Base-by-base conservation (phyloP, 352 stramenopile species). In the Phytopythium mirpurense region DNA sequence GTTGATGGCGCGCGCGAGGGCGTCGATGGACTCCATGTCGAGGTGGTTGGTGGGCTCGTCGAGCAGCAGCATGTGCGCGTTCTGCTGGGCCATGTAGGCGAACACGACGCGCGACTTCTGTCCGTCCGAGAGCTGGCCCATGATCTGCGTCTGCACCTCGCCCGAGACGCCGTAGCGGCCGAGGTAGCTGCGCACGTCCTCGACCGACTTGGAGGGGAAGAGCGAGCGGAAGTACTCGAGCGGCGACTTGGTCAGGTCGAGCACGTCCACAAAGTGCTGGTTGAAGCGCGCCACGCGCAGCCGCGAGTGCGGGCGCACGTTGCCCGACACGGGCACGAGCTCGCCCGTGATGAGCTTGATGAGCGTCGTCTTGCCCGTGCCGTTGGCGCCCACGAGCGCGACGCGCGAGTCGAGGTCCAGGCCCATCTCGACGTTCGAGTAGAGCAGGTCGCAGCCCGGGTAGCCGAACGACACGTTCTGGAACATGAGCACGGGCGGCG, bases 31-130 rank as follows among this genome's bases (percentile, higher is more conserved):
- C 71, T 98, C 94, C 83, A 95, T 95, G 59, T 96, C 86, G 63
- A 96, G 79, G 68, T 96, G 85, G 58, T 96, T 96, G 63, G 86
- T 96, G 57, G 86, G 86, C 50, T 96, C 86, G 78, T 96, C 86
- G 12, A 96, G 71, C 60, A 96, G 55, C 66, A 97, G 67, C 57
- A 99, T 98, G 78, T 99, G 96, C 26, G 97, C 96, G 54, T 97
- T 97, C 69, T 98, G 88, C 65, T 97, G 73, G 18, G 96, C 96
- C 69, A 99, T 96, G 70, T 98, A 98, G 14, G 93, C 93, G 60
- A 99, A 98, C 52, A 99, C 96, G 27, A 99, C 93, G 43, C 96
- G 88, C 62, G 81, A 96, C 71, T 98, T 98, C 68, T 99, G 95
- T 34, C 96, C 96, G 49, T 98, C 96, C 62, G 86, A 98, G 16